Evolutionary conservation across 2,329 filamentous ascomycete genomes (phyloP), one percentile per base, ranked within the genome.

Genomic region (Aureobasidium zeae): DNA sequence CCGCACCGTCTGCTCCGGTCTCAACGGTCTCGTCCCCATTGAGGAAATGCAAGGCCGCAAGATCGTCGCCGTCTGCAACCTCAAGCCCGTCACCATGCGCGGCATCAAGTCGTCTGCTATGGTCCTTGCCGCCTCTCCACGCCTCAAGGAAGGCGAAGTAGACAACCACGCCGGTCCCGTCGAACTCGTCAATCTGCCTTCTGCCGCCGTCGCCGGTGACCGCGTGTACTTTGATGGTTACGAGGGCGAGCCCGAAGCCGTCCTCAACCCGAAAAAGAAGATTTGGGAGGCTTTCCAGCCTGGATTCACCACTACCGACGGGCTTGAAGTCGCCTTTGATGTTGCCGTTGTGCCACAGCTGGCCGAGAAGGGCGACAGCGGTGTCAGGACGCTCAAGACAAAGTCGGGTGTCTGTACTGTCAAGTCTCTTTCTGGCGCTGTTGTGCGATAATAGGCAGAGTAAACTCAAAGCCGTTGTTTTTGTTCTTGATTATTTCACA

Each of bases 261-360:
- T 89, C 39, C 74, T 98, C 46, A 98, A 96, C 74, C 91, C 91
- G 47, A 98, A 98, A 81, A 98, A 96, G 80, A 96, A 96, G 80
- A 72, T 96, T 49, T 96, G 89, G 88, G 91, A 98, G 73, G 86
- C 76, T 8, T 86, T 94, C 67, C 89, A 96, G 73, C 87, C 88
- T 1, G 91, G 89, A 0, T 96, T 96, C 69, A 94, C 85, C 21
- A 98, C 89, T 6, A 94, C 83, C 1, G 81, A 82, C 6, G 66
- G 64, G 34, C 71, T 89, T 39, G 83, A 88, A 65, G 89, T 94
- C 25, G 87, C 75, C 0, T 98, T 96, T 60, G 84, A 96, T 57
- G 84, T 83, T 3, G 73, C 67, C 32, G 79, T 71, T 33, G 85
- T 94, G 25, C 81, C 85, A 65, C 78, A 82, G 64, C 69, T 89